Evolutionary conservation across 306 rosid genomes (phyloP), one percentile per base, ranked within the genome.

Genomic region (Sindora glabra): DNA sequence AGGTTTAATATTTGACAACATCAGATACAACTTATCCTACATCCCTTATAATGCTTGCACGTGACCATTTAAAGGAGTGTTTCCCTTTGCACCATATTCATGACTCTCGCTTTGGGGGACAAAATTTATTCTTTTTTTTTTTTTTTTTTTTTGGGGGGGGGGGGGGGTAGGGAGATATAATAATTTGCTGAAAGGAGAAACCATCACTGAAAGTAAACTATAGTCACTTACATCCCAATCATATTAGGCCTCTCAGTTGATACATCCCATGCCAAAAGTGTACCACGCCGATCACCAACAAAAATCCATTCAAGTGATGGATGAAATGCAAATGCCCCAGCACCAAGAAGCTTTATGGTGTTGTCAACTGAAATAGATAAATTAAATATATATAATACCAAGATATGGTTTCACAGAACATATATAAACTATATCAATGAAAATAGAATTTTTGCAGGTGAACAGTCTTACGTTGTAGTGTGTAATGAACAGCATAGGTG

Each of bases 141-240:
- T n/a, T n/a, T n/a, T n/a, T n/a, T n/a, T n/a, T n/a, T n/a, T n/a
- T n/a, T n/a, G n/a, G n/a, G n/a, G n/a, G n/a, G n/a, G n/a, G n/a
- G n/a, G n/a, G n/a, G n/a, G n/a, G n/a, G n/a, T n/a, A n/a, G n/a
- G n/a, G n/a, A n/a, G n/a, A n/a, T n/a, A n/a, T n/a, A n/a, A n/a
- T n/a, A n/a, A n/a, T n/a, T 29, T 29, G n/a, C n/a, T n/a, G n/a
- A n/a, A n/a, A 29, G 34, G 34, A 29, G 34, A 29, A 29, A n/a
- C 36, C 24, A 64, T 58, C 42, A 70, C 27, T 55, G 76, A 27
- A 49, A 66, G 65, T 58, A 68, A 79, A 89, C 77, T 62, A n/a
- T 81, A 86, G 82, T 74, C 83, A 82, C 99, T 89, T 76, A 94
- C 99, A 94, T 78, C 80, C 99, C 99, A 69, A 94, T 94, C 95